A percentile compares a stretch with the other conserved stretches of the same genome.
phyloP scores from a whole-genome alignment of 1,139 yeast genomes.

The Kurtzmaniella quercitrusa region DNA sequence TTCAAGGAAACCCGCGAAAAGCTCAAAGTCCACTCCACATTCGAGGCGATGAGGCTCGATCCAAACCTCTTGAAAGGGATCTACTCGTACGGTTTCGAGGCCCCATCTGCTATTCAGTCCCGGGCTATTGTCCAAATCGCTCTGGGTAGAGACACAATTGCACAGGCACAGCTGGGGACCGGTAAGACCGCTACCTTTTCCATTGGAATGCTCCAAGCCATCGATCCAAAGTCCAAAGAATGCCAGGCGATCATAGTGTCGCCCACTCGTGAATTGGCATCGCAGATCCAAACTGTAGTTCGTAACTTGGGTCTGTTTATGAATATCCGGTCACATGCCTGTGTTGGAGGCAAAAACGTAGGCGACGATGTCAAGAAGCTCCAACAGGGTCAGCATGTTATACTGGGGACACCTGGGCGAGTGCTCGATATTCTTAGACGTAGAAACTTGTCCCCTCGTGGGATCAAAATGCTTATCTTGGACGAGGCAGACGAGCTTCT shows the following conservation, averaged over 20 bases:
- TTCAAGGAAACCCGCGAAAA: slow-evolving; percentile 53
- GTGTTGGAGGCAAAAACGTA: slow-evolving; percentile 88
- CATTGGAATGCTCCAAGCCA: slow-evolving; percentile 81
- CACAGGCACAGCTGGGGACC: slow-evolving; percentile 98
- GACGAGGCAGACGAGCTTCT: slow-evolving; percentile 96
- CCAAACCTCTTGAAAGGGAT: slow-evolving; percentile 70
- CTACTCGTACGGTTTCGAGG: slow-evolving; percentile 87
- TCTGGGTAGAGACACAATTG: slow-evolving; percentile 86
- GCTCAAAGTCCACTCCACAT: slow-evolving; percentile 59
- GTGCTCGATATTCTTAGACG: slow-evolving; percentile 85
- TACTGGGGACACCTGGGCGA: slow-evolving; percentile 97
- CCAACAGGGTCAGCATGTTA: slow-evolving; percentile 79
- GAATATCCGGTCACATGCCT: slow-evolving; percentile 81
- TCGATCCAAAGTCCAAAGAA: slow-evolving; percentile 64
- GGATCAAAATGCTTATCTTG: slow-evolving; percentile 74
- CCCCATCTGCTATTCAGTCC: slow-evolving; percentile 93
- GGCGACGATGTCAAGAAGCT: slow-evolving; percentile 75
- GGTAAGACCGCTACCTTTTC: slow-evolving; percentile 98
- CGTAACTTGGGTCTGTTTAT: slow-evolving; percentile 81
- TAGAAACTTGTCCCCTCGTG: slow-evolving; percentile 60
- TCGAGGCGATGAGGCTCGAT: slow-evolving; percentile 76
- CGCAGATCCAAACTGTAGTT: slow-evolving; percentile 83
- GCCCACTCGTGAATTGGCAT: slow-evolving; percentile 95
- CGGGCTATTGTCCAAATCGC: slow-evolving; percentile 92
- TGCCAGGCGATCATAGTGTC: slow-evolving; percentile 83